Conservation (phyloP, 371 early-diverging fungal species). For the Sanchytrium tribonematis region DNA sequence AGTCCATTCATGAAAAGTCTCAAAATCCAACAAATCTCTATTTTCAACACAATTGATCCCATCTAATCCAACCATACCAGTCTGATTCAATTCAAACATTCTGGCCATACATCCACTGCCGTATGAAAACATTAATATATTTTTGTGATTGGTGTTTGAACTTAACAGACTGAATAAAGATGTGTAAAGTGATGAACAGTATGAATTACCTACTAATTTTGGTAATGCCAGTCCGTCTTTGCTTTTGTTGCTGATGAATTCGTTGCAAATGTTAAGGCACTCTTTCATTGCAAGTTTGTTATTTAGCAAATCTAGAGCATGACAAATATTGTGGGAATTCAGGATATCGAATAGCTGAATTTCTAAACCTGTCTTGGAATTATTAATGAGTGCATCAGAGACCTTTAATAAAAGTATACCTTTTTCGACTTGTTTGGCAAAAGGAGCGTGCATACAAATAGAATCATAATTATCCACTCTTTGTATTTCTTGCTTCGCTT, state of each 20-base stretch:
- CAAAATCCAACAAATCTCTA: not conserved
- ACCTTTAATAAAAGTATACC: slow-evolving; percentile 40
- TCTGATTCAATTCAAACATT: not conserved
- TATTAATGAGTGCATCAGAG: slow-evolving; percentile 80
- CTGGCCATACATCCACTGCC: slow-evolving; percentile 40
- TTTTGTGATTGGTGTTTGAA: slow-evolving; percentile 24
- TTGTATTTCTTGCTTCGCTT: slow-evolving; percentile 29
- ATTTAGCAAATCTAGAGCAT: slow-evolving; percentile 29
- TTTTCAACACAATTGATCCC: not conserved
- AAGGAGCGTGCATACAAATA: not conserved
- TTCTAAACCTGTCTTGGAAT: slow-evolving; percentile 76
- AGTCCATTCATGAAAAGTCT: not conserved
- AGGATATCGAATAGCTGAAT: slow-evolving; percentile 11
- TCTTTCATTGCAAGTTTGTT: slow-evolving; percentile 11
- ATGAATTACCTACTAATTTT: slow-evolving; percentile 85
- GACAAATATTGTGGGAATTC: not conserved
- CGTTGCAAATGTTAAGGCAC: slow-evolving; percentile 29
- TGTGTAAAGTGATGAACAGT: slow-evolving; percentile 74
- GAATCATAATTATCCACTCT: slow-evolving; percentile 8
- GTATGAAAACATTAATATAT: slow-evolving; percentile 70
- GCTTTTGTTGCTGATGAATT: slow-evolving; percentile 49
- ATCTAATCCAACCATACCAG: not conserved
- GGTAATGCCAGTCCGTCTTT: slow-evolving; percentile 36
- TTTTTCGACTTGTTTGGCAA: slow-evolving; percentile 12
- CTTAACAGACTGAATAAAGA: slow-evolving; percentile 48